phyloP scores from a whole-genome alignment of 192 early-diverging fungal species.

The Umbelopsis sp. region DNA sequence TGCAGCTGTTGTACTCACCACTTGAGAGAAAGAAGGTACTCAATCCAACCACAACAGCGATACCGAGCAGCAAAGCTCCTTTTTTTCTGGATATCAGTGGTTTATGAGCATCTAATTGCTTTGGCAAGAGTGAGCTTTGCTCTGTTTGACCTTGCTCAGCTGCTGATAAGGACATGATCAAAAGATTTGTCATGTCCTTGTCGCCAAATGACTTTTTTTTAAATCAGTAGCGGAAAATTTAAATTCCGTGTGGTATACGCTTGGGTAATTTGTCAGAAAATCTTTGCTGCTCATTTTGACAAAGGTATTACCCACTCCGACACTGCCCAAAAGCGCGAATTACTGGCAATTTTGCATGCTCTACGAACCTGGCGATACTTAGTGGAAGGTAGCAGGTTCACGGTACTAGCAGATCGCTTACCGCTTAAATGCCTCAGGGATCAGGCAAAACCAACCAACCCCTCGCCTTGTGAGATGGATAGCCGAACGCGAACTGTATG shows the following conservation, averaged over 20 bases:
- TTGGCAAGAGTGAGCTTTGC: not conserved
- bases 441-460: conserved; percentile 11
- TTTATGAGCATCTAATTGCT: not conserved
- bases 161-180: conserved; percentile 11
- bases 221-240: too few relatives aligned
- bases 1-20: not conserved
- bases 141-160: conserved; percentile 8
- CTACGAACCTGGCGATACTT: conserved; percentile 20
- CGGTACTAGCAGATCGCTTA: conserved; percentile 6
- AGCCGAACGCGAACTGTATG: conserved; percentile 2
- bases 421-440: not conserved
- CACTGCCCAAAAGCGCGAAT: conserved; percentile 17
- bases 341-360: conserved; percentile 4
- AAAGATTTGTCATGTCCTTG: too few relatives aligned
- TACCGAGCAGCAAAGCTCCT: not conserved
- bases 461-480: conserved; percentile 5
- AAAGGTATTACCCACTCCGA: too few relatives aligned
- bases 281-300: too few relatives aligned
- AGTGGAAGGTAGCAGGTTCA: not conserved
- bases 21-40: not conserved
- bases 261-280: too few relatives aligned
- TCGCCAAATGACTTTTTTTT: too few relatives aligned
- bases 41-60: not conserved
- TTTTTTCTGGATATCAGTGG: not conserved
- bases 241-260: not conserved